Base-by-base conservation (phyloP, 2,329 filamentous ascomycete genomes). In the Ilyonectria sp. region DNA sequence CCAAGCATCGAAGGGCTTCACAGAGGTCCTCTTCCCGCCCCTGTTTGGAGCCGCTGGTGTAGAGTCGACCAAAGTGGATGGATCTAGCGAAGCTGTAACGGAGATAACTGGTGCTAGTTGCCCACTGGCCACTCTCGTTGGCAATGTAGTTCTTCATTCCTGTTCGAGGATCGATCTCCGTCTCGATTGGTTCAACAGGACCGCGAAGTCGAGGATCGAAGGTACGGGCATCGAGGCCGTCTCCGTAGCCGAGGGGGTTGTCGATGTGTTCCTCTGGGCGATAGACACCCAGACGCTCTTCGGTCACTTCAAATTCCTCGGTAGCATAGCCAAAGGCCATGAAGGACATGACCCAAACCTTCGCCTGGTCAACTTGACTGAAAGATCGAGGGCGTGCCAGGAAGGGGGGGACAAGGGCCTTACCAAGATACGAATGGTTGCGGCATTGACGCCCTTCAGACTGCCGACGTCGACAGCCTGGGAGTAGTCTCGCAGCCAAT, bases 101-200 rank as follows among this genome's bases (percentile, higher is more conserved):
- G 67, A 97, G 86, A 76, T 95, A 98, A 44, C 93, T 95, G 8
- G 93, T 85, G 70, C 94, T 97, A 21, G 96, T 99, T 1, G 95
- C 94, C 93, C 95, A 98, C 46, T 89, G 88, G 5, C 94, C 94
- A 15, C 83, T 85, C 79, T 98, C 95, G 76, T 98, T 98, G 67
- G 95, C 91, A 73, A 99, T 98, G 80, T 99, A 99, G 79, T 98
- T 98, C 82, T 98, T 99, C 95, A 99, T 97, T n/a, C 95, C 95
- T 1, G 93, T 96, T 6, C 87, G 83, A 37, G 83, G 83, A 75
- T 96, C 93, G 63, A 96, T 88, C 67, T 93, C 90, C 21, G 93
- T 89, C 77, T 96, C 93, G 46, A 88, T 81, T 5, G 88, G 87
- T 67, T 89, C 84, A 9, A 98, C 90, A 0, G 95, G 95, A 1